Evolutionary conservation across 257 asterid genomes (phyloP), one percentile per base, ranked within the genome.

Genomic region (Misopates orontium): DNA sequence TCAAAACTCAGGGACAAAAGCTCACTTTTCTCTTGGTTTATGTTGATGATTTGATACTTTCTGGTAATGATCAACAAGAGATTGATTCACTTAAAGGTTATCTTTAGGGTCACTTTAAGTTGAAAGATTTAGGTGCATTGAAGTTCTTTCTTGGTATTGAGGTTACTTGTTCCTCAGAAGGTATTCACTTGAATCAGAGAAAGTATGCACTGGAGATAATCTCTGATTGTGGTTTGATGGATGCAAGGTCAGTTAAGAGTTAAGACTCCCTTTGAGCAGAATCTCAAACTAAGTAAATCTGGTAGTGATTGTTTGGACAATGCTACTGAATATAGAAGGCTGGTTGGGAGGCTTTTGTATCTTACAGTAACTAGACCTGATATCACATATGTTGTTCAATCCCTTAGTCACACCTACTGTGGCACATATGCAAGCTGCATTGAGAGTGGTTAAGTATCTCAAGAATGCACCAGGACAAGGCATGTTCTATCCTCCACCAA

Each of bases 1-100:
- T 4, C 10, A 48, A 47, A 19, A 10, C n/a, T 9, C 1, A 36
- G 0, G 7, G 5, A 1, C 0, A 0, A 14, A 0, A 1, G 9
- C 1, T 31, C 10, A 24, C 25, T 0, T 1, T 18, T 4, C 25
- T 63, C 0, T 15, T 63, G 1, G 57, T 63, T 0, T 63, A 63
- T 5, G 25, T 62, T 1, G 68, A 62, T 1, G 45, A 62, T 10
- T 8, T 62, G 12, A n/a, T 47, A 0, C 10, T 63, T 1, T 24
- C 57, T 0, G 47, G 58, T 0, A 63, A 20, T 54, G 31, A 20
- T 54, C 17, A 20, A 2, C 1, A 17, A 10, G 40, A 20, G 11
- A 54, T 54, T 22, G n/a, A 17, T 0, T 0, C 32, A 1, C 15
- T 54, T 12, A 54, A 22, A 3, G 14, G 17, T 20, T 54, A 20